phyloP scores from a whole-genome alignment of 805 yeast genomes.

The Maudiozyma pseudohumilis region DNA sequence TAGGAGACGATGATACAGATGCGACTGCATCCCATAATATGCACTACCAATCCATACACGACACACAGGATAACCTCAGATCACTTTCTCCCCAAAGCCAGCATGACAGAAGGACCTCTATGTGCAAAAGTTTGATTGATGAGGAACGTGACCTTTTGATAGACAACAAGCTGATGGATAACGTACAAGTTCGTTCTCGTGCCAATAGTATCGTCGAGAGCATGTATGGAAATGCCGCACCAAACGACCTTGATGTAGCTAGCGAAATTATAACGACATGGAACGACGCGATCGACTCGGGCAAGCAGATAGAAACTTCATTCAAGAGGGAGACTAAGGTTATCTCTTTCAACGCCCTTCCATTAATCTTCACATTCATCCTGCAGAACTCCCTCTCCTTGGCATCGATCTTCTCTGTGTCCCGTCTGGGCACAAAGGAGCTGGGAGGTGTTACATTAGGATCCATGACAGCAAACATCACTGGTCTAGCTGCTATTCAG shows the following conservation, averaged over 20 bases:
- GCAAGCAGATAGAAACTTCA: conserved; percentile 21
- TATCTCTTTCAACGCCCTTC: conserved; percentile 40
- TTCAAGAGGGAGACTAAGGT: conserved; percentile 37
- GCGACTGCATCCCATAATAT: not conserved
- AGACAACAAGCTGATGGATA: conserved; percentile 21
- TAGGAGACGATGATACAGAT: not conserved
- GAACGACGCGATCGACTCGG: conserved; percentile 26
- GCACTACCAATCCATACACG: not conserved
- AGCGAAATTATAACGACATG: conserved; percentile 21
- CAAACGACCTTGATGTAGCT: conserved; percentile 6
- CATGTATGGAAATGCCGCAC: conserved; percentile 9
- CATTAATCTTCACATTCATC: conserved; percentile 56
- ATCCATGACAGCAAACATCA: conserved; percentile 68
- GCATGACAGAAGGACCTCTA: conserved; percentile 5
- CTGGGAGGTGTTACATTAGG: conserved; percentile 69
- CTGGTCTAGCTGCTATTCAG: conserved; percentile 65
- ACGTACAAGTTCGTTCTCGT: not conserved
- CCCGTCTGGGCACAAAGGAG: conserved; percentile 59
- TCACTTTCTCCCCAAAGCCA: not conserved
- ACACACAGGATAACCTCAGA: not conserved
- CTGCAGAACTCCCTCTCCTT: conserved; percentile 65
- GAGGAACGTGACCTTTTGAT: conserved; percentile 28
- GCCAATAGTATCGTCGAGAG: conserved; percentile 5
- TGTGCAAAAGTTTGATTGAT: conserved; percentile 17
- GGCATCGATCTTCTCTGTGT: conserved; percentile 70